phyloP scores from a whole-genome alignment of 768 basidiomycete species.

The Coprinellus micaceus region DNA sequence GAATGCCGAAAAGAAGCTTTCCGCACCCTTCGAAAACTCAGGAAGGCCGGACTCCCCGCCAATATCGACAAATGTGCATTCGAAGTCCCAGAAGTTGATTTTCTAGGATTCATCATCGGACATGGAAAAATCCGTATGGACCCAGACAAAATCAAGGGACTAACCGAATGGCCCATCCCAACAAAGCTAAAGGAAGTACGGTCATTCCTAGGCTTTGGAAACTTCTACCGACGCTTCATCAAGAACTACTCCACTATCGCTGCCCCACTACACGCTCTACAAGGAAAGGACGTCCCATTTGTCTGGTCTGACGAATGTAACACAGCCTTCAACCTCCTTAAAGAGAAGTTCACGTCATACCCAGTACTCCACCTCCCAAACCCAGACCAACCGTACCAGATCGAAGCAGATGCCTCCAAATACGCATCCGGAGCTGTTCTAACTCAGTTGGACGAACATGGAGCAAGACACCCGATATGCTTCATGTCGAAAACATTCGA shows the following conservation, averaged over 20 bases:
- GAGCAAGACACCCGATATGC: not conserved
- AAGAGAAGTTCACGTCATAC: conserved; percentile 12
- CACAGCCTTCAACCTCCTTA: conserved; percentile 26
- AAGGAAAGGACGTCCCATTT: too few relatives aligned
- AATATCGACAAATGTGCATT: too few relatives aligned
- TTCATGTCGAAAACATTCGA: not conserved
- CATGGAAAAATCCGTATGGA: conserved; percentile 31
- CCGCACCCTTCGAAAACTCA: too few relatives aligned
- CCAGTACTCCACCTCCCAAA: not conserved
- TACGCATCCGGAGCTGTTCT: conserved; percentile 13
- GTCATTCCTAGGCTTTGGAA: conserved; percentile 41
- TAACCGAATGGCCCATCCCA: conserved; percentile 36
- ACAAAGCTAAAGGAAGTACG: conserved; percentile 29
- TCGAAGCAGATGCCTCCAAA: conserved; percentile 3
- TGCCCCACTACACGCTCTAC: too few relatives aligned
- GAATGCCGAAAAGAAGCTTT: too few relatives aligned
- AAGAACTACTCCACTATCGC: conserved; percentile 29
- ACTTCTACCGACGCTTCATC: conserved; percentile 44
- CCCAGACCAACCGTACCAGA: conserved; percentile 1
- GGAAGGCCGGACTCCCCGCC: too few relatives aligned
- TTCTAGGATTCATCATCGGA: conserved; percentile 29
- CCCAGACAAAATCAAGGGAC: conserved; percentile 32
- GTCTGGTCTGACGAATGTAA: conserved; percentile 19
- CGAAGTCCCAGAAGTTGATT: too few relatives aligned
- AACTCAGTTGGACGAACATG: not conserved